Percentiles rank a stretch among this genome's conserved stretches.
Conservation (phyloP, 106 monocot species). For the Dendrobium nobile region DNA sequence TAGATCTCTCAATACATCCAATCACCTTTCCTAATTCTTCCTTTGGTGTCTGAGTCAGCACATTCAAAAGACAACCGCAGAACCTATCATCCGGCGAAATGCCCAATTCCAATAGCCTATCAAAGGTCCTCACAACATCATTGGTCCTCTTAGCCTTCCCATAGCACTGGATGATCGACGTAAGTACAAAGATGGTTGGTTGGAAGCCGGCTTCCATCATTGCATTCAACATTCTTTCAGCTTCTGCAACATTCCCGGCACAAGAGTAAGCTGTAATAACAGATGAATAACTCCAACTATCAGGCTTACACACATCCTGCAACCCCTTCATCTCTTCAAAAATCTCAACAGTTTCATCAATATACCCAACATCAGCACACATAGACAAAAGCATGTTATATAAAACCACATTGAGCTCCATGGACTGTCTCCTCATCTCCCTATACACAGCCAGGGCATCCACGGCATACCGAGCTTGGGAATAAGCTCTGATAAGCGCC, state of each 20-base stretch:
- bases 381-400: constrained; percentile 80
- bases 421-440: constrained; percentile 51
- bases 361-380: constrained; percentile 84
- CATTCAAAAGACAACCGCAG: constrained; percentile 77
- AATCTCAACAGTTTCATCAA: constrained; percentile 51
- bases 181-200: constrained; percentile 78
- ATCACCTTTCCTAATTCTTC: constrained; percentile 60
- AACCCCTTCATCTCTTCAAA: constrained; percentile 73
- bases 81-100: constrained; percentile 76
- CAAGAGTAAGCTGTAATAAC: constrained; percentile 83
- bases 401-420: constrained; percentile 40
- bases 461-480: constrained; percentile 54
- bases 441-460: constrained; percentile 62
- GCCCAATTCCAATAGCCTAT: constrained; percentile 42
- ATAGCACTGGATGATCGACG: constrained; percentile 86
- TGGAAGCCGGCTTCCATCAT: constrained; percentile 69
- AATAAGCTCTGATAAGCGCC: constrained; percentile 49
- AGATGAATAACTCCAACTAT: constrained; percentile 79
- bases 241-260: constrained; percentile 58
- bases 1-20: constrained; percentile 45
- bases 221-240: constrained; percentile 56
- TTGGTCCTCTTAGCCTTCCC: constrained; percentile 55
- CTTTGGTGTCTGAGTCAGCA: constrained; percentile 46
- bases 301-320: constrained; percentile 37
- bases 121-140: constrained; percentile 42